These are phyloP conservation scores for Ambrosiella beaveri DNA, from an alignment of 2,329 filamentous ascomycete genomes.

Conservation along the genomic window DNA sequence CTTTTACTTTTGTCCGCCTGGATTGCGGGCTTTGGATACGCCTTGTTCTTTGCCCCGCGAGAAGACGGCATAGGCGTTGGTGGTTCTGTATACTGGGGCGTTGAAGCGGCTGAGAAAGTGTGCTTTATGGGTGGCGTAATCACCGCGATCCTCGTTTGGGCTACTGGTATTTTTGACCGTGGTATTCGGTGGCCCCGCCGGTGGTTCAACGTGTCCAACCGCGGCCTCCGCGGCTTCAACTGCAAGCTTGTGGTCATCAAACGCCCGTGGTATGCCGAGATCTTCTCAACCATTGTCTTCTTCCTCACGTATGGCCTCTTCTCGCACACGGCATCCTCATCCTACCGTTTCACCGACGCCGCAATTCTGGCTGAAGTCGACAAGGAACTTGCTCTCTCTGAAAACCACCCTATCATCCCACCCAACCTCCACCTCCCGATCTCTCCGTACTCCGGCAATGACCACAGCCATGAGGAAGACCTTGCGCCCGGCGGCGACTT, in stretches of 20 bases:
- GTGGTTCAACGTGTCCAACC: conserved; percentile 79
- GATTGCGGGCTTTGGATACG: conserved; percentile 73
- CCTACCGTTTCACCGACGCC: conserved; percentile 63
- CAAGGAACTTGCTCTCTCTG: conserved; percentile 34
- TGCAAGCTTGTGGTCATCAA: conserved; percentile 86
- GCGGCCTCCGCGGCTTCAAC: conserved; percentile 82
- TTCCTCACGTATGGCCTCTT: conserved; percentile 61
- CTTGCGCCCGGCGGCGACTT: conserved; percentile 79
- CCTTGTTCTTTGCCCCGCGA: conserved; percentile 84
- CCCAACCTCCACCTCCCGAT: neutral
- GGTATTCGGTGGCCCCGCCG: conserved; percentile 85
- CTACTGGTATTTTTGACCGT: conserved; percentile 88
- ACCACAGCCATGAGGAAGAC: conserved; percentile 68
- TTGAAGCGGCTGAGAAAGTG: conserved; percentile 79
- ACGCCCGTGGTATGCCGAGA: conserved; percentile 65
- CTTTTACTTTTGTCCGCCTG: conserved; percentile 62
- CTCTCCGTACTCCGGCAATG: conserved; percentile 27
- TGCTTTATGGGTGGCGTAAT: conserved; percentile 82
- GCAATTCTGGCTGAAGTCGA: conserved; percentile 41
- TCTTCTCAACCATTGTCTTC: conserved; percentile 55
- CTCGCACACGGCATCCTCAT: conserved; percentile 48
- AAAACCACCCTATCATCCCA: conserved; percentile 20
- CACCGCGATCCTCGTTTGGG: conserved; percentile 76
- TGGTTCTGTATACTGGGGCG: conserved; percentile 88
- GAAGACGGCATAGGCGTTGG: conserved; percentile 86